Base-by-base conservation (phyloP, 1,284 basidiomycete genomes). In the Sphaerobolus stellatus region DNA sequence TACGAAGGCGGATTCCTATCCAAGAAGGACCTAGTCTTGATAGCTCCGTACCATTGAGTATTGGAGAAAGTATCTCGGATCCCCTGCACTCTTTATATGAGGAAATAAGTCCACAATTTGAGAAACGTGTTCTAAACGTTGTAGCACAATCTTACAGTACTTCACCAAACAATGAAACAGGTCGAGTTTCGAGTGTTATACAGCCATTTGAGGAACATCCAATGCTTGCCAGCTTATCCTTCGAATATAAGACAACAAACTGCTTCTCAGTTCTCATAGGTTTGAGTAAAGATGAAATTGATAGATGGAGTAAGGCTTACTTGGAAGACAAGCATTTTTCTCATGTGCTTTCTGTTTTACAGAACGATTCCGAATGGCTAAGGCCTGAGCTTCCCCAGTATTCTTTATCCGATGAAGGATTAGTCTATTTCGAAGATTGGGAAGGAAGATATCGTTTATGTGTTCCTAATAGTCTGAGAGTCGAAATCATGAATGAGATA, bases 381-480 rank as follows among this genome's bases (percentile, higher is more conserved):
- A 43, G 28, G 11, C 41, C 41, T 27, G 5, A 20, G 13, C 28
- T 24, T 43, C 41, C 41, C 4, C 41, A 43, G 28, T 43, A 43
- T 22, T 43, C 22, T 22, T 13, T 33, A 14, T 4, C 2, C 1
- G 38, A 22, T 11, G 43, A 59, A 16, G 59, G 48, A 25, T 20
- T 60, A 20, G 27, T 58, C 13, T 48, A 43, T 16, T 54, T 43
- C 20, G 41, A 43, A 43, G 41, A 43, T 14, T 20, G 13, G 11
- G 4, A 13, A 22, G 20, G 49, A n/a, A 22, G 46, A n/a, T 48
- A 41, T 11, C 7, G 41, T n/a, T 8, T 61, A 16, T 61, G 56
- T 27, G 54, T 62, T 9, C 60, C 59, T 13, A 13, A 31, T 5
- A 33, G 48, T n/a, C 31, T 59, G 3, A 24, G 54, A 5, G 9